Evolutionary conservation across 345 rosid species (phyloP), one percentile per base, ranked within the genome.

Genomic region (Corymbia maculata): DNA sequence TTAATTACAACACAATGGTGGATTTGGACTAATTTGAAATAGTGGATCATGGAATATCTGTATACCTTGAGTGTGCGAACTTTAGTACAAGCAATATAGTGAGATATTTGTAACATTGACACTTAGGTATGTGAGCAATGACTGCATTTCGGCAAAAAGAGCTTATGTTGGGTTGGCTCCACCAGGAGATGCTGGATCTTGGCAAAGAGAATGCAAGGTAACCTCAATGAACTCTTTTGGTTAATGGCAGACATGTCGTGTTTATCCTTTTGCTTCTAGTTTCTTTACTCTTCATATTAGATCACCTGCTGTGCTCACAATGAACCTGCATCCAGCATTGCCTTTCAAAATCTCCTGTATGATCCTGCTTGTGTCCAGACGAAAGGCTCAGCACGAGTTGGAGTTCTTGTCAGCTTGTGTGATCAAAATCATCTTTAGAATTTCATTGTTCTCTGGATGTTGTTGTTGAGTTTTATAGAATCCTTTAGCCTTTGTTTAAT

Each of bases 131-230:
- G 49, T 92, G 47, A 88, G 93, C 87, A 89, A 93, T 75, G 91
- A 92, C 75, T 53, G 55, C 80, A 90, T 94, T 59, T 86, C 92
- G 82, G 97, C 93, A 85, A 9, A 24, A 86, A 94, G 95, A 53
- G 97, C 98, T 86, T 95, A 92, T 92, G 95, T 97, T 86, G 98
- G 98, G 24, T 90, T 97, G 92, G 97, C 98, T 51, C 91, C 91
- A 26, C 96, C 96, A 51, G 99, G 98, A 87, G 94, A 93, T 32
- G 89, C 91, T 85, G 97, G 98, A 90, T 96, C 97, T 51, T 97
- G 99, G 99, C 97, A 97, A 93, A 93, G 89, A 59, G 99, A 95
- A 91, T 90, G 96, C 95, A 97, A 95, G 95, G 97, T 94, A 86
- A 87, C 52, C 88, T 89, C 85, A 53, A 68, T 42, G 86, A 51